phyloP scores from a whole-genome alignment of 148 eudicot genomes.

The Dysphania ambrosioides region DNA sequence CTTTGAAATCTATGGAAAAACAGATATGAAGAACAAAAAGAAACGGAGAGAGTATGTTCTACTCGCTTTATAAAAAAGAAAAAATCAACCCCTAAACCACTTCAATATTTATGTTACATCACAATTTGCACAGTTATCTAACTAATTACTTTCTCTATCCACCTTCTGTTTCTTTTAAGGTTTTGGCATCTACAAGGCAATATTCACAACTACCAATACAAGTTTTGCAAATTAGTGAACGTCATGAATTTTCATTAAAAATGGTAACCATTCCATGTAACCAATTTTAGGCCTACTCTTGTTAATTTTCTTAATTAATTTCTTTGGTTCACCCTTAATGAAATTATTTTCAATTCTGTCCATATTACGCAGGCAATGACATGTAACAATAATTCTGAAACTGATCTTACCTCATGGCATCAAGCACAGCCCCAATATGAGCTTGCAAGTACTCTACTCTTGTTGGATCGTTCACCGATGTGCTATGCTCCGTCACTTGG shows the following conservation, averaged over 20 bases:
- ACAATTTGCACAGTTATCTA: not conserved
- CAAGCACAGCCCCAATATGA: constrained; percentile 42
- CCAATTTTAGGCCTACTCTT: too few relatives aligned
- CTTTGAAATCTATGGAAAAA: too few relatives aligned
- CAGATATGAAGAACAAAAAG: too few relatives aligned
- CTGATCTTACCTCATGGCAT: constrained; percentile 42
- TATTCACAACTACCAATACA: too few relatives aligned
- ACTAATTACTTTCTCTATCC: not conserved
- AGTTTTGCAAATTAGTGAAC: not conserved
- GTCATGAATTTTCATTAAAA: not conserved
- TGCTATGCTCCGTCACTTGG: constrained; percentile 22
- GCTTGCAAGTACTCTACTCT: constrained; percentile 43
- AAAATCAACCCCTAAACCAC: not conserved
- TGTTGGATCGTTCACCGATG: constrained; percentile 28
- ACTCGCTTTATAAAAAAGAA: too few relatives aligned
- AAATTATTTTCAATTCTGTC: too few relatives aligned
- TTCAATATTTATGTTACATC: not conserved
- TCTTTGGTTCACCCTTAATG: too few relatives aligned
- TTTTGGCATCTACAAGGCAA: too few relatives aligned
- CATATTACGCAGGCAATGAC: too few relatives aligned
- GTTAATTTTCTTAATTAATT: too few relatives aligned
- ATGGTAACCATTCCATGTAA: too few relatives aligned
- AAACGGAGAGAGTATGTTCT: too few relatives aligned
- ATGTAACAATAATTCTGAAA: not conserved
- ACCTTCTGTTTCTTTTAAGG: not conserved